phyloP scores from a whole-genome alignment of 176 grass and related monocot genomes.

The Rhynchospora pubera region DNA sequence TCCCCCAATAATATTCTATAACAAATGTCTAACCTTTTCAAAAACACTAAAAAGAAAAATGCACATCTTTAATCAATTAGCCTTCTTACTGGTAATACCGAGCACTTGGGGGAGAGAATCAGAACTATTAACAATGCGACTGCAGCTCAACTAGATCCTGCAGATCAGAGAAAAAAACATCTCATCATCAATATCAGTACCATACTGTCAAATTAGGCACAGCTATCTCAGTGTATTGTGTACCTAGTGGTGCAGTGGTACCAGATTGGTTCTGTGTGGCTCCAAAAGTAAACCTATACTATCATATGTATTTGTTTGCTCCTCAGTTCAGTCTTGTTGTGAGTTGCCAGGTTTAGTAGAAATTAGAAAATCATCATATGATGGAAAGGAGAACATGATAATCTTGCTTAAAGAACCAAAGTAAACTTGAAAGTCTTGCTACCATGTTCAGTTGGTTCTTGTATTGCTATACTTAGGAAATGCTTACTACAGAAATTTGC shows the following conservation, averaged over 20 bases:
- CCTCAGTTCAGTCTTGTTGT: not conserved
- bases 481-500: not conserved
- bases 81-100: not conserved
- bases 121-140: not conserved
- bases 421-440: not conserved
- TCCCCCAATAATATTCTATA: not conserved
- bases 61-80: not conserved
- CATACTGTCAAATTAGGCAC: not conserved
- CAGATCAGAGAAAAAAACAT: not conserved
- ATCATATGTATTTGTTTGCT: not conserved
- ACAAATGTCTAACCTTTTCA: slow-evolving; percentile 2
- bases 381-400: not conserved
- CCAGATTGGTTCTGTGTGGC: not conserved
- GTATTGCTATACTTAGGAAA: not conserved
- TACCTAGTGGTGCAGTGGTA: not conserved
- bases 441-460: not conserved
- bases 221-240: not conserved
- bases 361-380: not conserved
- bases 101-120: not conserved
- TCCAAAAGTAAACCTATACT: not conserved
- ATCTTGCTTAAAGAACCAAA: not conserved
- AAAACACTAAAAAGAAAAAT: not conserved
- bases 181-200: not conserved
- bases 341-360: not conserved
- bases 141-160: slow-evolving; percentile 5